Evolutionary conservation across 2,329 filamentous ascomycete genomes (phyloP), one percentile per base, ranked within the genome.

Genomic region (Paecilomyces dactylethromorphus): DNA sequence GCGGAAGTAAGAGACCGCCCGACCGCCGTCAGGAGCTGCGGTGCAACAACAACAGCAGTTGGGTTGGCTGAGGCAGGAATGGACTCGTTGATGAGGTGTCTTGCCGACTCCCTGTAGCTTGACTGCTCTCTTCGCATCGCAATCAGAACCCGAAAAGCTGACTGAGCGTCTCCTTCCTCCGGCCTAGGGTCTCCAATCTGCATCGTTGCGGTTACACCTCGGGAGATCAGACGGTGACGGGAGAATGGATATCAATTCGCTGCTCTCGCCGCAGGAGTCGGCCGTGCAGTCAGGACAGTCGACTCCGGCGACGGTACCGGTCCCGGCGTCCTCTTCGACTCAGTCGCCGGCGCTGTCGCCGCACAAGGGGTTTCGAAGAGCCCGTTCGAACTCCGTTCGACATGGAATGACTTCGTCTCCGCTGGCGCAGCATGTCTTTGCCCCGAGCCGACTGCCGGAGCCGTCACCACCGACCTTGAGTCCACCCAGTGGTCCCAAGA

Each of bases 221-320:
- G 35, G 35, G 39, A 45, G n/a, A 45, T 18, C 39, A 45, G 39
- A 5, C 39, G 18, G 39, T 45, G 39, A 45, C n/a, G 39, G 39
- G 21, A 53, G 64, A 31, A 79, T 79, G 77, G 77, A 79, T 62
- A 78, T 79, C 66, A 78, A 74, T 65, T 77, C 74, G 24, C 72
- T 79, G 35, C 74, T 79, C 60, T 79, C 77, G 57, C 75, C 76
- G 56, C 69, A 73, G 65, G 75, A 78, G 59, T 71, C 73, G 49
- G 72, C 76, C 63, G 67, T 72, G 15, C 71, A 75, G 54, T 68
- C 72, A 39, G 67, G 69, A 60, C 72, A 67, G 60, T 70, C 74
- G 13, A 69, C 71, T 31, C 67, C 69, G 33, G 63, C 65, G 22
- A 58, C 65, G 45, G 65, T 64, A 56, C 64, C 69, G 56, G 60